phyloP scores from a whole-genome alignment of 2,329 filamentous ascomycete genomes.

The Microcyclospora pomicola region DNA sequence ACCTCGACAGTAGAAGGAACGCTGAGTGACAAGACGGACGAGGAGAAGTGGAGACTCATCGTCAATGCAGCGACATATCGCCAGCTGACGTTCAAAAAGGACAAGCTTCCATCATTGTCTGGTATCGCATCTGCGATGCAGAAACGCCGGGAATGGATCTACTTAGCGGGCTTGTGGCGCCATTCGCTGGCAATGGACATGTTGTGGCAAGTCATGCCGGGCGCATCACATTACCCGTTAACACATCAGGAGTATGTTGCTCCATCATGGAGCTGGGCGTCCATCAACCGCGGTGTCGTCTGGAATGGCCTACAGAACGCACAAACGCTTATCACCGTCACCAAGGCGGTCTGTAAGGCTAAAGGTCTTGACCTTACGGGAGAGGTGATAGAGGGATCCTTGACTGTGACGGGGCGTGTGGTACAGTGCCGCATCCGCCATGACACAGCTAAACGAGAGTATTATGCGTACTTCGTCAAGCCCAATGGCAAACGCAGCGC shows the following conservation, averaged over 20 bases:
- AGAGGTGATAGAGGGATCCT: neutral
- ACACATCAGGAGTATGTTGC: slow-evolving; percentile 1
- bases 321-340: neutral
- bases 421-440: neutral
- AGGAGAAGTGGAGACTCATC: slow-evolving; percentile 2
- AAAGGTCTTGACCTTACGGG: neutral
- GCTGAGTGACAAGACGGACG: slow-evolving; percentile 1
- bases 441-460: neutral
- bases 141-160: neutral
- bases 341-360: neutral
- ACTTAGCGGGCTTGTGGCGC: slow-evolving; percentile 5
- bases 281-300: slow-evolving; percentile 1
- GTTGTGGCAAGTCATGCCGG: slow-evolving; percentile 3
- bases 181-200: slow-evolving; percentile 1
- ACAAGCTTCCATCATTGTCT: slow-evolving; percentile 4
- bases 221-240: neutral
- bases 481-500: neutral
- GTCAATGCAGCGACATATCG: slow-evolving; percentile 3
- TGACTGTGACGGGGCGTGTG: neutral
- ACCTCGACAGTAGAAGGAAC: neutral
- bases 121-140: slow-evolving; percentile 4
- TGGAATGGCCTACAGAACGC: neutral
- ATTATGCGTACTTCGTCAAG: neutral
- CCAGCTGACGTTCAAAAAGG: slow-evolving; percentile 1
- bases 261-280: slow-evolving; percentile 5